A percentile compares a stretch with the other conserved stretches of the same genome.
phyloP scores from a whole-genome alignment of 2,329 filamentous ascomycete species.

The Ceratocystis ficicola region DNA sequence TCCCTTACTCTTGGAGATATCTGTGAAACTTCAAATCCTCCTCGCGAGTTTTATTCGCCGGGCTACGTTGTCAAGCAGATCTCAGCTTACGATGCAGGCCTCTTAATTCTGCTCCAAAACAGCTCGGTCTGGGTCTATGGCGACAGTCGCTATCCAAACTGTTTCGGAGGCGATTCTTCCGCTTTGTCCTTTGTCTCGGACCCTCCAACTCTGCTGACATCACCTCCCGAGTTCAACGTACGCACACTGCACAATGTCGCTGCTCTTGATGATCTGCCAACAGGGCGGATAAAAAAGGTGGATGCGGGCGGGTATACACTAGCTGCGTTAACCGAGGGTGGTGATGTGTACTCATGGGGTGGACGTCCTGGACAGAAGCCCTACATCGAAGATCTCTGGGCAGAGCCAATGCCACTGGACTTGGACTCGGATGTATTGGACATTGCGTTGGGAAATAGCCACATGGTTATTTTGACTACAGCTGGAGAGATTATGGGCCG shows the following conservation, averaged over 20 bases:
- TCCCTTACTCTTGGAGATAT: conserved; percentile 1
- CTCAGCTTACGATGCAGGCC: conserved; percentile 39
- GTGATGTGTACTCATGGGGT: conserved; percentile 53
- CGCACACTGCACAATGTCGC: background rate
- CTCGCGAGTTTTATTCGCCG: background rate
- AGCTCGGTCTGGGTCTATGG: conserved; percentile 43
- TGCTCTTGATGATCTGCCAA: conserved; percentile 38
- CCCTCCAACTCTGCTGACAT: background rate
- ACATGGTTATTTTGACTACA: conserved; percentile 44
- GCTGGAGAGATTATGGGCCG: conserved; percentile 41
- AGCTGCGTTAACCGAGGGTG: conserved; percentile 45
- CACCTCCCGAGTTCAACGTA: background rate
- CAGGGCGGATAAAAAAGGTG: conserved; percentile 41
- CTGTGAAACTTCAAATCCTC: background rate
- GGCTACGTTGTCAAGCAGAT: conserved; percentile 31
- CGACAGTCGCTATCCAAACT: conserved; percentile 45
- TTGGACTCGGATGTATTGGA: conserved; percentile 42
- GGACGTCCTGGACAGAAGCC: conserved; percentile 23
- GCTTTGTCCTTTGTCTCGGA: background rate
- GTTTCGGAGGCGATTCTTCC: conserved; percentile 34
- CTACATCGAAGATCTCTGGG: conserved; percentile 17
- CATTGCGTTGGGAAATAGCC: conserved; percentile 45
- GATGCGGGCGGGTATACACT: conserved; percentile 45
- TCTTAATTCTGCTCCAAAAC: conserved; percentile 35
- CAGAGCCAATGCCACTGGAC: conserved; percentile 35